Evolutionary conservation across 805 yeast genomes (phyloP).

Genomic region (Suhomyces pyralidae): DNA sequence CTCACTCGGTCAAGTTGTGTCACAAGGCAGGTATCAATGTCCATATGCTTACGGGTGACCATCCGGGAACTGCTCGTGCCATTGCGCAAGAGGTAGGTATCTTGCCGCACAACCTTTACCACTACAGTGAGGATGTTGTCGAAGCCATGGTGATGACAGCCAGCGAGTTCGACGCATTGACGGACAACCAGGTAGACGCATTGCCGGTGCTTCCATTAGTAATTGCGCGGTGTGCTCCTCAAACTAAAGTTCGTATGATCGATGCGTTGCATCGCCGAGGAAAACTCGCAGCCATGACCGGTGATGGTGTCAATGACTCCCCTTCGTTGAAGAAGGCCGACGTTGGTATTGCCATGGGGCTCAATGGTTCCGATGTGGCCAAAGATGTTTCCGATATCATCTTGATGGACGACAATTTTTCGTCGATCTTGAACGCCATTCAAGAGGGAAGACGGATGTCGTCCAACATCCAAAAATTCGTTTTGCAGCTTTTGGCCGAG

Average conservation of each 20-base stretch:
- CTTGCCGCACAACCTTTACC: constrained; percentile 40
- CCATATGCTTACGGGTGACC: constrained; percentile 36
- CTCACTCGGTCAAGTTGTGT: constrained; percentile 25
- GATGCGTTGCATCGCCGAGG: constrained; percentile 56
- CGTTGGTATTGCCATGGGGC: constrained; percentile 30
- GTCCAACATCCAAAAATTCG: constrained; percentile 33
- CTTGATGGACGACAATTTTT: constrained; percentile 25
- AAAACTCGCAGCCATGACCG: constrained; percentile 70
- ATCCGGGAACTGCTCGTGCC: constrained; percentile 34
- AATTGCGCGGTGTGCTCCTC: constrained; percentile 81
- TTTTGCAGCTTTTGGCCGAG: constrained; percentile 31
- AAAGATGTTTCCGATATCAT: constrained; percentile 28
- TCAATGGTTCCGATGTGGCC: constrained; percentile 28
- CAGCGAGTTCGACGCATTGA: constrained; percentile 59
- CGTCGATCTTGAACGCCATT: constrained; percentile 26
- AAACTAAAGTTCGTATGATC: constrained; percentile 76
- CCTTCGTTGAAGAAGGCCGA: constrained; percentile 27
- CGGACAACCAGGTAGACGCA: constrained; percentile 58
- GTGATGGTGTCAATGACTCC: constrained; percentile 37
- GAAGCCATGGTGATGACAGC: constrained; percentile 72
- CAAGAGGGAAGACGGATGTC: constrained; percentile 33
- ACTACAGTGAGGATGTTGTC: constrained; percentile 33
- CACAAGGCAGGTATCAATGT: constrained; percentile 35
- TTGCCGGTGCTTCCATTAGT: constrained; percentile 69
- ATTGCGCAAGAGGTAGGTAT: constrained; percentile 37